A percentile compares a stretch with the other conserved stretches of the same genome.
Evolutionary conservation across 495 filamentous ascomycete species (phyloP).

Genomic region (Podospora bellae-mahoneyi): DNA sequence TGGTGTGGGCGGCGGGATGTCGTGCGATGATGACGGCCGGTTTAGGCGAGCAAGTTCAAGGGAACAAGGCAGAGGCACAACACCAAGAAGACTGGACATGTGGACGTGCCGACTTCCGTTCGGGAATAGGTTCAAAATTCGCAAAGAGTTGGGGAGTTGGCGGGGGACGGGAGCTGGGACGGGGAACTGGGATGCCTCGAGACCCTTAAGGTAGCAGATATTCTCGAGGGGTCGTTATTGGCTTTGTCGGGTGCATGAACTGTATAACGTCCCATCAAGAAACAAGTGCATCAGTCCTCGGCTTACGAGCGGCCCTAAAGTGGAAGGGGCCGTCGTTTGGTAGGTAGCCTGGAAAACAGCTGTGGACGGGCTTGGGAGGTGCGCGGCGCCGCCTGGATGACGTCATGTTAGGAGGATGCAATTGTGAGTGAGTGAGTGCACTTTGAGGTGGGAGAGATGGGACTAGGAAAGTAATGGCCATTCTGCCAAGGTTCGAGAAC

Average conservation of each 20-base stretch:
- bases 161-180: not conserved
- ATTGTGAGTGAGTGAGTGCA: not conserved
- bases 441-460: too few relatives aligned
- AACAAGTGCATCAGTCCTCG: not conserved
- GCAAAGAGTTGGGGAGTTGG: not conserved
- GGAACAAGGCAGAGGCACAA: not conserved
- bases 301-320: not conserved
- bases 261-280: not conserved
- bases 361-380: slow-evolving; percentile 2
- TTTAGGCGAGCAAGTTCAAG: not conserved
- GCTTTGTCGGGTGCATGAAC: not conserved
- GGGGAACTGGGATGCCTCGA: too few relatives aligned
- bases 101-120: not conserved
- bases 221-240: not conserved
- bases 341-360: not conserved
- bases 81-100: not conserved
- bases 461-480: too few relatives aligned
- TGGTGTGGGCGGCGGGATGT: not conserved
- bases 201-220: not conserved
- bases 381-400: not conserved
- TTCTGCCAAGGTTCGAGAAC: not conserved
- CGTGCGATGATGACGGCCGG: not conserved
- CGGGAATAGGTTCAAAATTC: not conserved
- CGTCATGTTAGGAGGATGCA: not conserved
- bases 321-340: not conserved